Conservation (phyloP, 2,329 filamentous ascomycete genomes). For the Paraphoma sp. region DNA sequence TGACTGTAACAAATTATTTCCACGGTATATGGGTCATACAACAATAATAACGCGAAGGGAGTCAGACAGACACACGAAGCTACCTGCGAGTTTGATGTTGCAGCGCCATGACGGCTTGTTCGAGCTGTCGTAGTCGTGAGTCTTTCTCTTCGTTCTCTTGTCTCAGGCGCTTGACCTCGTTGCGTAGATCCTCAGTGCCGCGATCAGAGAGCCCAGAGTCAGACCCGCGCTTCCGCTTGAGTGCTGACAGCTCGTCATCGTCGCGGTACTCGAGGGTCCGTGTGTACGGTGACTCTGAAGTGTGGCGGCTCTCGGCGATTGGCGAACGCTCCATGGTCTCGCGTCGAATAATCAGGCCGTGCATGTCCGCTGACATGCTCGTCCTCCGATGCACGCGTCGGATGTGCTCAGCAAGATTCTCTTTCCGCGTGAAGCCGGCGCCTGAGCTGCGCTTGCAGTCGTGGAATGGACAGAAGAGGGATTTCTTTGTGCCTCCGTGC, state of each 20-base stretch:
- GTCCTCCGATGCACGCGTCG: conserved; percentile 75
- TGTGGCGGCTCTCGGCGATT: conserved; percentile 27
- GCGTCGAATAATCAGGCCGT: conserved; percentile 39
- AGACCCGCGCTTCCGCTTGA: conserved; percentile 44
- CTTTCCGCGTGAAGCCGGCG: conserved; percentile 88
- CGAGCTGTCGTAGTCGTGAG: conserved; percentile 42
- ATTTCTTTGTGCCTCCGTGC: conserved; percentile 86
- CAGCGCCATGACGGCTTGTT: conserved; percentile 43
- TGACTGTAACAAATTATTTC: not conserved
- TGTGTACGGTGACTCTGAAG: conserved; percentile 34
- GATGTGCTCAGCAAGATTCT: conserved; percentile 93
- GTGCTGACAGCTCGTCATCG: conserved; percentile 28
- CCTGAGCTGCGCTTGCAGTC: conserved; percentile 90
- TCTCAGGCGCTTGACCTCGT: conserved; percentile 50
- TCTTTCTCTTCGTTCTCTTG: conserved; percentile 52
- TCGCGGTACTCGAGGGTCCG: conserved; percentile 29
- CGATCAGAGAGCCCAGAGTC: conserved; percentile 31
- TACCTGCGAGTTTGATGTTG: conserved; percentile 34
- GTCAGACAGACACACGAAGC: conserved; percentile 1
- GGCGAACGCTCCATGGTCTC: conserved; percentile 27
- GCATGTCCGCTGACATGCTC: conserved; percentile 45
- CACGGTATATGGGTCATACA: not conserved
- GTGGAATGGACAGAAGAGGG: conserved; percentile 81
- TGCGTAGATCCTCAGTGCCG: conserved; percentile 43
- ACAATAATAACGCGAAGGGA: not conserved